Percentiles rank a stretch among this genome's conserved stretches.
phyloP scores from a whole-genome alignment of 202 grass and related monocot species.

The Panicum virgatum region DNA sequence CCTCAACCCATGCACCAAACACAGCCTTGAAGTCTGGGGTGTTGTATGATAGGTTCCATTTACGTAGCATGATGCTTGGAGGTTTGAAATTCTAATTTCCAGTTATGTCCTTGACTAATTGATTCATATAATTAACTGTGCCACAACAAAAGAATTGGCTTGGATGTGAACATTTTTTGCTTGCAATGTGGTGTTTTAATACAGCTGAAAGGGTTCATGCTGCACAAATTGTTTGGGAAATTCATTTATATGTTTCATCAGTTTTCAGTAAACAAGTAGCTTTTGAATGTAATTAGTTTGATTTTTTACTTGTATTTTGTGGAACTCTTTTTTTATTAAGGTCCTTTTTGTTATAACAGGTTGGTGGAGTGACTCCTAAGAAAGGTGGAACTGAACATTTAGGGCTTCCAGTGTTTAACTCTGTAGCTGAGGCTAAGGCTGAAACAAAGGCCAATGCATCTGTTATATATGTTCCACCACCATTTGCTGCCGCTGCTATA shows the following conservation, averaged over 20 bases:
- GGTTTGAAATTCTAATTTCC: neutral
- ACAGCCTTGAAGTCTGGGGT: neutral
- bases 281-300: neutral
- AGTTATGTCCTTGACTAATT: slow-evolving; percentile 16
- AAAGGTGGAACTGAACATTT: slow-evolving; percentile 99
- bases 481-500: slow-evolving; percentile 97
- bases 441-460: slow-evolving; percentile 99
- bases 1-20: too few species aligned
- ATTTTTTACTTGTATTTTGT: slow-evolving; percentile 1
- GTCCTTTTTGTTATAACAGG: slow-evolving; percentile 47
- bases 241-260: neutral
- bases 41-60: neutral
- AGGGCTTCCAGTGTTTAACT: slow-evolving; percentile 88
- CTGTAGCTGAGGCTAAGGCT: slow-evolving; percentile 89
- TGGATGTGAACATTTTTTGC: neutral
- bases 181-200: neutral
- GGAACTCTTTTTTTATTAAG: neutral
- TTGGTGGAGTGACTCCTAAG: slow-evolving; percentile 97
- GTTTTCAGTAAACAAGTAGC: neutral
- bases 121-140: neutral
- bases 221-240: neutral
- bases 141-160: neutral
- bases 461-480: slow-evolving; percentile 97
- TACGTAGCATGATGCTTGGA: slow-evolving; percentile 6
- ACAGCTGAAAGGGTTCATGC: neutral